Base-by-base conservation (phyloP, 805 yeast genomes). In the Teunomyces cretensis region DNA sequence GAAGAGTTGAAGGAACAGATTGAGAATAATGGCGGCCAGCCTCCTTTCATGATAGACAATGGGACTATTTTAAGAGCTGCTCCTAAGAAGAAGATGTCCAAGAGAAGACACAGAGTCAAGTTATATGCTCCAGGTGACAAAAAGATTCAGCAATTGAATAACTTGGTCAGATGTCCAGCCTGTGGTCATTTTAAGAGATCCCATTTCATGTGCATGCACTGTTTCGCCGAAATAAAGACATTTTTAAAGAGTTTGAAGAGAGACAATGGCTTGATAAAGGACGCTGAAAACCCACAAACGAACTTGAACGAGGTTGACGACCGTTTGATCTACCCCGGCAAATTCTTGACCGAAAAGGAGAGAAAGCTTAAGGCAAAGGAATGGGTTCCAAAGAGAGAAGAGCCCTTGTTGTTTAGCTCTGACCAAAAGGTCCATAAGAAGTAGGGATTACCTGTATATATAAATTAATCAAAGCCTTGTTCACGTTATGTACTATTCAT, bases 121-220 rank as follows among this genome's bases (percentile, higher is more conserved):
- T 81, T 86, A 54, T 80, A 88, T 53, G 90, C 89, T 6, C 88
- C 92, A 3, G 95, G 88, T 9, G 77, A 81, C 46, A 92, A 89
- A 64, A 94, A 90, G 55, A 72, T 88, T 53, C 81, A 87, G 62
- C 83, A 84, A 41, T 75, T 87, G 52, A 79, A 83, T 45, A 84
- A 88, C 61, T 72, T 94, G 58, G 88, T 86, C 50, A 80, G 96
- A 63, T 92, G 99, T 63, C 97, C 98, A 2, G 85, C 96, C 0
- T 92, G 99, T 70, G 99, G 99, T 36, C 85, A 87, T 50, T 85
- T 81, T 56, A 94, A 92, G 69, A 78, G 97, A 60, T 82, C 94
- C 1, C 96, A 94, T 65, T 83, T 90, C 46, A 74, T 92, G 56
- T 92, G 99, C 68, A 88, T 89, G 95, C 80, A 86, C 59, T 92